phyloP scores from a whole-genome alignment of 202 grass and related monocot genomes.

The Panicum hallii region DNA sequence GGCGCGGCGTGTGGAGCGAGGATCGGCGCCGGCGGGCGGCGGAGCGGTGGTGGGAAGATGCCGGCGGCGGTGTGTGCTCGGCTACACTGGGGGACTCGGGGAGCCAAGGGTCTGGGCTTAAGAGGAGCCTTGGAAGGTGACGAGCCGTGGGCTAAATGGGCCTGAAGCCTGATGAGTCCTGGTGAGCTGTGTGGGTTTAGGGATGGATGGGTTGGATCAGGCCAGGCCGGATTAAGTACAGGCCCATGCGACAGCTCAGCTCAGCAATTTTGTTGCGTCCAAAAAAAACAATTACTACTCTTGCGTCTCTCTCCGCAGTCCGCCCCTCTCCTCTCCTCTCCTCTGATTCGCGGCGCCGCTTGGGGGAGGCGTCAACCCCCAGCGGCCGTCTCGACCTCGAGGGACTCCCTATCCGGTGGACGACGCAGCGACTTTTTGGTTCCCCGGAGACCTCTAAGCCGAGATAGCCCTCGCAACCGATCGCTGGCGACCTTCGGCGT shows the following conservation, averaged over 20 bases:
- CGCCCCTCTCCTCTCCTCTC: not conserved
- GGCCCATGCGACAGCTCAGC: not conserved
- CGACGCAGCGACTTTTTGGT: not conserved
- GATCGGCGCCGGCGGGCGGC: constrained; percentile 12
- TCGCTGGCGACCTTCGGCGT: not conserved
- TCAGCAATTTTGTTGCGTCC: too few species aligned
- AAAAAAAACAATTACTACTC: too few species aligned
- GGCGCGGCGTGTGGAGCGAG: not conserved
- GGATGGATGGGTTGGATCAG: too few species aligned
- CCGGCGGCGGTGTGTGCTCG: constrained; percentile 16
- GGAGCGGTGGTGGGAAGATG: constrained; percentile 1
- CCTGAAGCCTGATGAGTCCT: not conserved
- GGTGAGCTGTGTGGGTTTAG: not conserved
- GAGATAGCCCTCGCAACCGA: not conserved
- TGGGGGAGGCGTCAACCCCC: not conserved
- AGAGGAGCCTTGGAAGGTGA: not conserved
- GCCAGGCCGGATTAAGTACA: not conserved
- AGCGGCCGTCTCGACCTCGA: not conserved
- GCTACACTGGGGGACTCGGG: not conserved
- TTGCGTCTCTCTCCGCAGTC: too few species aligned
- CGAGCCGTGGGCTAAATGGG: not conserved
- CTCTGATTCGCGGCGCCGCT: not conserved
- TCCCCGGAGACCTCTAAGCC: not conserved
- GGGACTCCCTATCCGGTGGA: not conserved
- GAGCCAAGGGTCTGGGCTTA: constrained; percentile 14